Conservation (phyloP, 2,329 filamentous ascomycete species). For the Aquanectria penicillioides region DNA sequence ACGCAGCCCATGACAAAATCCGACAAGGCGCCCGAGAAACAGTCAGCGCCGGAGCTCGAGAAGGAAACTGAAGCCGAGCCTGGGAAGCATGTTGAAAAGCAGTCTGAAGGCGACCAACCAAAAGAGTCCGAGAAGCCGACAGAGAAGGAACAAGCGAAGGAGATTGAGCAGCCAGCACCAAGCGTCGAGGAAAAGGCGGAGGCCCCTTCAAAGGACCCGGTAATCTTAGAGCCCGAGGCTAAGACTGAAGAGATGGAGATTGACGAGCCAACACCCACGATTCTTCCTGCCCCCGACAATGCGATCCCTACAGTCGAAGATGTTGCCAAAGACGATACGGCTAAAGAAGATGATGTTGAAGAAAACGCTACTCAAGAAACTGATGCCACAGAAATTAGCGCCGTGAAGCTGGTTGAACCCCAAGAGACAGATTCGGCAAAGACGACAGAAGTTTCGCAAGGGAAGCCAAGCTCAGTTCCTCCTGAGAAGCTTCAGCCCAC, state of each 20-base stretch:
- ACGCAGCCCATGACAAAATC: not conserved
- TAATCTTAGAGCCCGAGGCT: conserved; percentile 41
- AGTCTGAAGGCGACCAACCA: not conserved
- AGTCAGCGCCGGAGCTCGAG: not conserved
- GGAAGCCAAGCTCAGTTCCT: not conserved
- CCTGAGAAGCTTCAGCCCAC: conserved; percentile 6
- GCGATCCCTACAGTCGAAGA: conserved; percentile 13
- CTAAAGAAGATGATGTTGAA: too few species aligned
- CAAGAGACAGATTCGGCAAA: conserved; percentile 11
- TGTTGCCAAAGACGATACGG: too few species aligned
- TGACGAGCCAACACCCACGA: conserved; percentile 37
- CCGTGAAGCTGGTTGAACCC: not conserved
- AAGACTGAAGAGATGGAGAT: conserved; percentile 56
- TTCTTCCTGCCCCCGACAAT: conserved; percentile 19
- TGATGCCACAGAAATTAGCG: not conserved
- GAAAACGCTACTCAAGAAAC: too few species aligned
- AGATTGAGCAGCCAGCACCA: not conserved
- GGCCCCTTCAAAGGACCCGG: not conserved
- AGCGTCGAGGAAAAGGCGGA: not conserved
- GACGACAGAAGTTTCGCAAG: conserved; percentile 2
- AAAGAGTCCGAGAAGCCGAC: not conserved
- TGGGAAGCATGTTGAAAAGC: not conserved
- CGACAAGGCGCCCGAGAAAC: not conserved
- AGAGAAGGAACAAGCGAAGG: not conserved
- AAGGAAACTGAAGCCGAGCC: not conserved